Conservation (phyloP, 352 stramenopile species). For the Phytophthora tubulina region DNA sequence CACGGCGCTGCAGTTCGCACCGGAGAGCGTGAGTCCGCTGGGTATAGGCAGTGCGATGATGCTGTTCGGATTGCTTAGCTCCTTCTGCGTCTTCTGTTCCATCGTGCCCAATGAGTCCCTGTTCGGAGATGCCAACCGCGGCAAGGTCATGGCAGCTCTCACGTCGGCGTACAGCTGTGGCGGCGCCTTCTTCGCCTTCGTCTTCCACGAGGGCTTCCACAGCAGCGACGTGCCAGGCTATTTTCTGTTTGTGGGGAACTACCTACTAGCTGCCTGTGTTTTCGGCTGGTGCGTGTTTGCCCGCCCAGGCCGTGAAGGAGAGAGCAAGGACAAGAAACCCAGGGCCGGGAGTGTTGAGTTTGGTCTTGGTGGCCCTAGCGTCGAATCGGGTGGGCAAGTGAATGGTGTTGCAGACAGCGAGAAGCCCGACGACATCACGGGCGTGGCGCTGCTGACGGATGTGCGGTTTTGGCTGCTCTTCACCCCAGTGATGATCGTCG, state of each 20-base stretch:
- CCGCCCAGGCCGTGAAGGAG: slow-evolving; percentile 25
- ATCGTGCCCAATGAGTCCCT: slow-evolving; percentile 85
- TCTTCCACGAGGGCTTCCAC: slow-evolving; percentile 72
- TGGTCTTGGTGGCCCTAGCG: slow-evolving; percentile 43
- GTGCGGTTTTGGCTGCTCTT: slow-evolving; percentile 85
- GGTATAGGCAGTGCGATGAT: slow-evolving; percentile 63
- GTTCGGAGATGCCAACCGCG: slow-evolving; percentile 73
- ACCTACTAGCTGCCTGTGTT: slow-evolving; percentile 55
- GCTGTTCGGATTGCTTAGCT: slow-evolving; percentile 70
- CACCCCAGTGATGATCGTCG: slow-evolving; percentile 73
- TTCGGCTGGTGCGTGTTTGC: slow-evolving; percentile 65
- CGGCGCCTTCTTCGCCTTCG: slow-evolving; percentile 77
- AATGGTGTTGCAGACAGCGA: slow-evolving; percentile 31
- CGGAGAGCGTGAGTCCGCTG: slow-evolving; percentile 54
- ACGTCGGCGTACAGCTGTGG: slow-evolving; percentile 83
- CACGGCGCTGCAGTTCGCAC: slow-evolving; percentile 50
- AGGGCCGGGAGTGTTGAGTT: slow-evolving; percentile 59
- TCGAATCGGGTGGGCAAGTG: slow-evolving; percentile 31
- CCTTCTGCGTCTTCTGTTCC: slow-evolving; percentile 80
- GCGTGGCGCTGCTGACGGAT: slow-evolving; percentile 60
- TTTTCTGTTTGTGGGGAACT: slow-evolving; percentile 76
- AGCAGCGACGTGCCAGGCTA: slow-evolving; percentile 67
- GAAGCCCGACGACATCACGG: slow-evolving; percentile 64
- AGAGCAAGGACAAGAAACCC: slow-evolving; percentile 23
- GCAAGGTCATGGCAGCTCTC: slow-evolving; percentile 80